Evolutionary conservation across 352 stramenopile species (phyloP).

Genomic region (Elongisporangium undulatum): DNA sequence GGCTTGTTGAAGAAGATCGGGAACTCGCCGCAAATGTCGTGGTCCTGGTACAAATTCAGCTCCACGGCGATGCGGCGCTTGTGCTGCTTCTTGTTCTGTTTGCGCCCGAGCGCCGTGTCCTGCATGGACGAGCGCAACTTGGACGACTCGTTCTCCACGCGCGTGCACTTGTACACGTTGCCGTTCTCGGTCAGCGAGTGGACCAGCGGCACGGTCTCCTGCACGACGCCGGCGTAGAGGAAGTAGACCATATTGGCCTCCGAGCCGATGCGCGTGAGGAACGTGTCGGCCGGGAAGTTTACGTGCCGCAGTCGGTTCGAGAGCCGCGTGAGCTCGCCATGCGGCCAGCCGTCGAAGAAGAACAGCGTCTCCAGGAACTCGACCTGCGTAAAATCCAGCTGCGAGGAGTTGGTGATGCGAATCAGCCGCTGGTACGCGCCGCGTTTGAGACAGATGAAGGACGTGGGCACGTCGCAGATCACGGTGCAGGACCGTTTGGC

Average conservation of each 20-base stretch:
- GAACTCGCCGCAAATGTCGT: constrained; percentile 75
- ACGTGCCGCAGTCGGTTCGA: constrained; percentile 65
- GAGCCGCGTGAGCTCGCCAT: constrained; percentile 63
- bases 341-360: constrained; percentile 75
- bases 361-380: constrained; percentile 81
- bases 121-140: constrained; percentile 22
- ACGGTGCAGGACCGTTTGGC: constrained; percentile 70
- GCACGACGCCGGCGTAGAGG: constrained; percentile 72
- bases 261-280: constrained; percentile 60
- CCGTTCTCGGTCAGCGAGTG: constrained; percentile 66
- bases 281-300: constrained; percentile 58
- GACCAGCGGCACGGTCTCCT: constrained; percentile 69
- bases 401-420: constrained; percentile 73
- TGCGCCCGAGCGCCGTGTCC: constrained; percentile 17
- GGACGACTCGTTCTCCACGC: constrained; percentile 28
- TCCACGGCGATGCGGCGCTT: constrained; percentile 54
- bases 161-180: constrained; percentile 41
- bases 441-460: constrained; percentile 85
- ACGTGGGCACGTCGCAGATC: constrained; percentile 58
- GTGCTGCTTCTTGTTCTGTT: constrained; percentile 29
- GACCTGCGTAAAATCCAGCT: constrained; percentile 78
- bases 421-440: constrained; percentile 80
- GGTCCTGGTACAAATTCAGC: constrained; percentile 74
- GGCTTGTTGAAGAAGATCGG: constrained; percentile 59
- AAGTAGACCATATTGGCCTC: constrained; percentile 77